Evolutionary conservation across 805 yeast species (phyloP), one percentile per base, ranked within the genome.

Genomic region (Zygosaccharomyces lentus): DNA sequence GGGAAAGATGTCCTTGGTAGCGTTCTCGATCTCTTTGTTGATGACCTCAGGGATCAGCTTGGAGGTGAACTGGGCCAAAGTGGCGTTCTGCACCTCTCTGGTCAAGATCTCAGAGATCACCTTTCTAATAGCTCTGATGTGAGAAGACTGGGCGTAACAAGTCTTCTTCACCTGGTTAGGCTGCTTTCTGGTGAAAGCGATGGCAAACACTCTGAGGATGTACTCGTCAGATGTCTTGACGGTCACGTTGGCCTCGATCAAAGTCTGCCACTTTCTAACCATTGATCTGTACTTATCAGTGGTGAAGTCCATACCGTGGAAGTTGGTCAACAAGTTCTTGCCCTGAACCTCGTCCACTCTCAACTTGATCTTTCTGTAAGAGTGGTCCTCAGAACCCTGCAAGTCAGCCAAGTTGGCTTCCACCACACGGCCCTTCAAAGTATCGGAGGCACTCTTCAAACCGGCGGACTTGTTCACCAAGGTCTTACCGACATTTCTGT

Each of bases 261-360:
- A 80, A 59, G 96, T 82, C 81, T 90, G 98, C 97, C 97, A 91
- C 77, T 91, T 90, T 84, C 97, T 88, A 58, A 90, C 97, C 74
- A 91, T 81, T 50, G 97, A 90, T 80, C 95, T 87, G 72, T 91
- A 80, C 81, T 91, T 91, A 80, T 90, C 97, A 60, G 95, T 80
- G 69, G 98, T 90, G 84, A 91, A 90, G 80, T 89, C 95, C 76
- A 91, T 76, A 69, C 98, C 98, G 82, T 90, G 97, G 95, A 90
- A 91, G 95, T 91, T 91, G 81, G 98, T 90, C 73, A 90, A 81
- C 70, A 90, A 81, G 84, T 90, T 89, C 80, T 88, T 87, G 78
- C 97, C 98, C 80, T 91, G 96, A 65, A 90, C 96, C 79, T 91
- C 98, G 69, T 90, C 98, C 66, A 91, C 96, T 80, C 97, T 89